phyloP scores from a whole-genome alignment of 2,329 filamentous ascomycete species.

The Alternaria sp. region DNA sequence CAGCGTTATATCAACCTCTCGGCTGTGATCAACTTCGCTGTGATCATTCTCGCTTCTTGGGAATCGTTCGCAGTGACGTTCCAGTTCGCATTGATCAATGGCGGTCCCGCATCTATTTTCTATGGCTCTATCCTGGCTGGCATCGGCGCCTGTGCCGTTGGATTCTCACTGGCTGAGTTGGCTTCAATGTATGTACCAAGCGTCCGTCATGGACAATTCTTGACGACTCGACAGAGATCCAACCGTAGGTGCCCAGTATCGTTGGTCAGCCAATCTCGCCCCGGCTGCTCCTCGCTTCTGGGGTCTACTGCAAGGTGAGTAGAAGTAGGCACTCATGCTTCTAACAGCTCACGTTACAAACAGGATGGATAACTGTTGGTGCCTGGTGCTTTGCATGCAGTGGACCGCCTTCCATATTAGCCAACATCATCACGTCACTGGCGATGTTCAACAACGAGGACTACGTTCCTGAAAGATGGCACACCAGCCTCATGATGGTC shows the following conservation, averaged over 20 bases:
- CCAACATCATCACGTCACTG: constrained; percentile 34
- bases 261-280: constrained; percentile 40
- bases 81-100: constrained; percentile 36
- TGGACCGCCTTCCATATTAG: constrained; percentile 33
- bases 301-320: constrained; percentile 35
- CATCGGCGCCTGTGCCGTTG: constrained; percentile 36
- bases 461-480: constrained; percentile 53
- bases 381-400: constrained; percentile 46
- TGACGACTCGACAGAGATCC: constrained; percentile 27
- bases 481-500: constrained; percentile 57
- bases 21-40: constrained; percentile 30
- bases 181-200: constrained; percentile 35
- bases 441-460: constrained; percentile 46
- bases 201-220: background rate
- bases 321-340: too few relatives aligned
- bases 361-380: constrained; percentile 50
- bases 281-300: constrained; percentile 32
- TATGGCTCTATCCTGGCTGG: constrained; percentile 37
- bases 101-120: constrained; percentile 38
- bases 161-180: constrained; percentile 40
- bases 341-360: constrained; percentile 30
- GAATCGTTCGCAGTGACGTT: constrained; percentile 35
- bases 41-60: constrained; percentile 34
- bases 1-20: constrained; percentile 37
- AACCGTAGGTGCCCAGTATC: constrained; percentile 42